Percentiles rank a stretch among this genome's conserved stretches.
Evolutionary conservation across 306 rosid species (phyloP).

Genomic region (Vicia villosa): DNA sequence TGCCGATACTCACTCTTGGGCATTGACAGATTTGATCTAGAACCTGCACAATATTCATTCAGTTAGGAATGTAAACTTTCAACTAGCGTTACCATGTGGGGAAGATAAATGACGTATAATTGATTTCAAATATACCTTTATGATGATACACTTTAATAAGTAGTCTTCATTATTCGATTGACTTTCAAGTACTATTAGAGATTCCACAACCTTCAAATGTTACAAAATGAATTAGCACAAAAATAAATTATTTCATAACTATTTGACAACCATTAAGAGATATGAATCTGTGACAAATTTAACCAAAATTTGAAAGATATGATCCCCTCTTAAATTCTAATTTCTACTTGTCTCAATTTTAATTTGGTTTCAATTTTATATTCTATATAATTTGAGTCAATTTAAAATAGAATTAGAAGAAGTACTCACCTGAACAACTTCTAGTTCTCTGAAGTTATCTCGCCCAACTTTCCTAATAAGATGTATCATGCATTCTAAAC

Average conservation of each 20-base stretch:
- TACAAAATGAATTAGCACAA: slow-evolving; percentile 6
- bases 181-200: neutral
- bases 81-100: neutral
- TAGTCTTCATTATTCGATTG: neutral
- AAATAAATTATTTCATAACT: neutral
- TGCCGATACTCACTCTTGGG: neutral
- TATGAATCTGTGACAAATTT: neutral
- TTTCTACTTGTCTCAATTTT: neutral
- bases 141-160: neutral
- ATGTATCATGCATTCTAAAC: slow-evolving; percentile 25
- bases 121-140: slow-evolving; percentile 28
- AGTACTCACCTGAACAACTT: slow-evolving; percentile 27
- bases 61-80: slow-evolving; percentile 8
- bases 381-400: neutral
- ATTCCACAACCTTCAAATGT: slow-evolving; percentile 28
- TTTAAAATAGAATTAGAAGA: slow-evolving; percentile 8
- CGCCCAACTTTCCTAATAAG: neutral
- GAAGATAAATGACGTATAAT: neutral
- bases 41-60: slow-evolving; percentile 34
- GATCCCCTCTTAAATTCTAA: neutral
- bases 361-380: neutral
- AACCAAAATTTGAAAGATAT: neutral
- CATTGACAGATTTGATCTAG: slow-evolving; percentile 24
- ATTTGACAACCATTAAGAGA: neutral
- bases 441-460: neutral